phyloP scores from a whole-genome alignment of 129 eudicot genomes.

The Erigeron canadensis region DNA sequence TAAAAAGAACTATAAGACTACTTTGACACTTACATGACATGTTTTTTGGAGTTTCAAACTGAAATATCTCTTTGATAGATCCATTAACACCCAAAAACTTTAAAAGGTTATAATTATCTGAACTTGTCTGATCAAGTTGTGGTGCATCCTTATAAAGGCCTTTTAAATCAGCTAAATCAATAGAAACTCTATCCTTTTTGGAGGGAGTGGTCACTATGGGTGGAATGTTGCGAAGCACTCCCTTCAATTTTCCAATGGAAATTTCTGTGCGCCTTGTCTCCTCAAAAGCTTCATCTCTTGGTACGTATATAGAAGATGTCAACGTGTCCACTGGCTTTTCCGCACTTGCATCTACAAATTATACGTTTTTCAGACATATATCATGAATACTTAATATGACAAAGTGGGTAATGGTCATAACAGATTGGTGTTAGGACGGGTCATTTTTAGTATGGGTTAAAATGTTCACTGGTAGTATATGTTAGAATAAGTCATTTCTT shows the following conservation, averaged over 20 bases:
- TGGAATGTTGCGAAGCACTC: conserved; percentile 63
- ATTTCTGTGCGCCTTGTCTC: conserved; percentile 62
- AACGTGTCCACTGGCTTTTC: conserved; percentile 51
- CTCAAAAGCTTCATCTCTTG: conserved; percentile 88
- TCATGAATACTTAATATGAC: not conserved
- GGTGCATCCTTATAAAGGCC: conserved; percentile 49
- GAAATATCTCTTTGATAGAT: conserved; percentile 59
- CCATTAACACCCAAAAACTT: conserved; percentile 45
- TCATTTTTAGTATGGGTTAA: no score
- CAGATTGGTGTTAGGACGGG: no score
- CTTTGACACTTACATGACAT: conserved; percentile 46
- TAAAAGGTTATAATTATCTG: conserved; percentile 2
- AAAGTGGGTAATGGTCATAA: no score
- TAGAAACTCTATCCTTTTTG: conserved; percentile 50
- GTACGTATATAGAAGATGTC: conserved; percentile 64
- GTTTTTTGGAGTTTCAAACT: conserved; percentile 64
- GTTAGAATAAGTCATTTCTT: no score
- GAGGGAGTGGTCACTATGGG: conserved; percentile 51
- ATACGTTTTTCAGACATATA: not conserved
- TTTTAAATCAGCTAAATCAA: conserved; percentile 44
- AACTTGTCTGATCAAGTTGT: conserved; percentile 11
- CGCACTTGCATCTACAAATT: conserved; percentile 32
- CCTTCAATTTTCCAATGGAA: conserved; percentile 61
- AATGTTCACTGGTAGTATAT: no score
- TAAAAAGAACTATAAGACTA: not conserved